Evolutionary conservation across 2,329 filamentous ascomycete species (phyloP), one percentile per base, ranked within the genome.

Genomic region (Paracorniculantispora psalliotae): DNA sequence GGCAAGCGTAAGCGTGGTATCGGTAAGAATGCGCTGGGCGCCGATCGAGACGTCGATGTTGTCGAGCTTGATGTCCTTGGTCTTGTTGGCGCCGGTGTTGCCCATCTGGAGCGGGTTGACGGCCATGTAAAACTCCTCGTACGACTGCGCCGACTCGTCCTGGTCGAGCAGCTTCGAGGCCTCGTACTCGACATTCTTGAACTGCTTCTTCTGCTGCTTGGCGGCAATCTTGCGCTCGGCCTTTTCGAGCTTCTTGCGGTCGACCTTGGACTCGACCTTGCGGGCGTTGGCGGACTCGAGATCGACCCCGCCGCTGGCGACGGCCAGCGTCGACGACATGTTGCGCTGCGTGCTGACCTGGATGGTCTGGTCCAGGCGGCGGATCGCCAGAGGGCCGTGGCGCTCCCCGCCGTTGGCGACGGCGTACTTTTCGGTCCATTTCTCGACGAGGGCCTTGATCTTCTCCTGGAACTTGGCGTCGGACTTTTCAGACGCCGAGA

Each of bases 51-150:
- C 90, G 74, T 99, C 94, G 70, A 96, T 91, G 67, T 90, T 92
- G 75, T 99, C 94, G 66, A 99, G 80, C 79, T 97, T 99, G 81
- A 99, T 92, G 72, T 99, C 94, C 81, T 99, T 99, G 75, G 92
- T 96, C 86, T 97, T 99, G 65, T 85, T 84, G 61, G 89, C 77
- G 33, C 87, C 82, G 59, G 83, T 74, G 64, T 81, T 77, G 57
- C 92, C 93, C 61, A 97, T 69, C 72, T 97, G 93, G 63, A 99
- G 83, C 62, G 94, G 94, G 74, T 99, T 99, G 79, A 99, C 94
- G 57, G 91, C 89, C 94, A 99, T 97, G 83, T 96, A 99, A 77
- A 99, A 97, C 73, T 99, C 94, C 76, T 99, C 94, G 72, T 99
- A 99, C 43, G 91, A 96, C 80, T 96, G 88, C 13, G 92, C 80